Evolutionary conservation across 2,329 filamentous ascomycete species (phyloP).

Genomic region (Penicillium sp.): DNA sequence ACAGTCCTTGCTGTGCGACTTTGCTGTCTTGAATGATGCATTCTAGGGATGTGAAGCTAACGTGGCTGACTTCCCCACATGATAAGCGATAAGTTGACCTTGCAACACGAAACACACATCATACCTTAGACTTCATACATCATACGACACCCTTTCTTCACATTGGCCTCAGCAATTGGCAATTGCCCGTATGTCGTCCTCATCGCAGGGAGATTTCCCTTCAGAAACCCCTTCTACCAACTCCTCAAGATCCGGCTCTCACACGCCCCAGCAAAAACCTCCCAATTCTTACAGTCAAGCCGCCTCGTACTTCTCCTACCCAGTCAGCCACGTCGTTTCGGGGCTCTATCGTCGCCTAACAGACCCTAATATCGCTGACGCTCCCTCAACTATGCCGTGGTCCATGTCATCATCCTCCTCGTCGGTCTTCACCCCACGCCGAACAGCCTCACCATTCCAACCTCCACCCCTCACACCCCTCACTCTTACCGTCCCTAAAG

Average conservation of each 20-base stretch:
- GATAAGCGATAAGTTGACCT: slow-evolving; percentile 23
- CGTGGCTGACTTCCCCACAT: slow-evolving; percentile 9
- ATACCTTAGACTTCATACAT: background rate
- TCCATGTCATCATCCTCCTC: slow-evolving; percentile 43
- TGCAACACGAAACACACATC: slow-evolving; percentile 2
- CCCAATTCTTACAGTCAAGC: slow-evolving; percentile 31
- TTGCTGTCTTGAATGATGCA: background rate
- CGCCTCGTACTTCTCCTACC: slow-evolving; percentile 50
- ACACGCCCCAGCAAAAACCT: slow-evolving; percentile 21
- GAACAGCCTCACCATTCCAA: slow-evolving; percentile 74
- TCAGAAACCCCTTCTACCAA: slow-evolving; percentile 13
- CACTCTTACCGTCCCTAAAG: slow-evolving; percentile 52
- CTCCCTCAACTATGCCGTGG: slow-evolving; percentile 19
- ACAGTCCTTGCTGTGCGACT: background rate
- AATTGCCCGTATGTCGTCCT: slow-evolving; percentile 26
- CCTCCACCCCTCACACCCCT: slow-evolving; percentile 86
- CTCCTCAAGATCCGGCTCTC: slow-evolving; percentile 23
- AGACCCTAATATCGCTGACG: slow-evolving; percentile 34
- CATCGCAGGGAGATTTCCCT: slow-evolving; percentile 16
- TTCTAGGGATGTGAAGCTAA: background rate
- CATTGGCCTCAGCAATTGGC: slow-evolving; percentile 6
- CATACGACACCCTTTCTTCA: background rate
- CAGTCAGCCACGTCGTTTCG: slow-evolving; percentile 54
- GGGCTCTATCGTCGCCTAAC: slow-evolving; percentile 67
- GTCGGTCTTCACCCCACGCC: slow-evolving; percentile 47